Evolutionary conservation across 192 early-diverging fungal species (phyloP).

Genomic region (Piromyces sp.): DNA sequence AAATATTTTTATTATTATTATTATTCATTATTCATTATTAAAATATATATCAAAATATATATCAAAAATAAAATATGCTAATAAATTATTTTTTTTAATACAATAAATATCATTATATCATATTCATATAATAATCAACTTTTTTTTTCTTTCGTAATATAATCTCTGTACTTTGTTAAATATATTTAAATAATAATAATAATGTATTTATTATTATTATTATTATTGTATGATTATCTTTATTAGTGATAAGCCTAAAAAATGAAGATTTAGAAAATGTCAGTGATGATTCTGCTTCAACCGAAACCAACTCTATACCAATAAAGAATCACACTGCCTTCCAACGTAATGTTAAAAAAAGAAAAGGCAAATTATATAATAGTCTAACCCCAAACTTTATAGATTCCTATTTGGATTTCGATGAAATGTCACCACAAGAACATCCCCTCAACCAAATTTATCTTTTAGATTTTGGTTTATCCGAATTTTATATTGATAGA

Average conservation of each 20-base stretch:
- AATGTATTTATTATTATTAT: no score
- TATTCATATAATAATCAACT: no score
- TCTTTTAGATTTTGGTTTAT: neutral
- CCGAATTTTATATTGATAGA: neutral
- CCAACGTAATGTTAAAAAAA: neutral
- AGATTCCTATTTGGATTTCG: neutral
- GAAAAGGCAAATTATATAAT: neutral
- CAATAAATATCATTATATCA: no score
- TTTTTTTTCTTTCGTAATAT: no score
- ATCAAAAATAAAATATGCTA: no score
- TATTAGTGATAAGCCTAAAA: neutral
- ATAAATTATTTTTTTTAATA: no score
- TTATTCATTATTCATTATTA: no score
- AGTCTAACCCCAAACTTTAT: neutral
- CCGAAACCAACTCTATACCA: neutral
- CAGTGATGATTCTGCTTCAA: neutral
- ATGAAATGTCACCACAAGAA: neutral
- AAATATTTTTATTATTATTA: no score
- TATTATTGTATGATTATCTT: neutral
- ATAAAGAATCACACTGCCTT: neutral
- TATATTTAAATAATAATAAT: no score
- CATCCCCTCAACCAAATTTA: neutral
- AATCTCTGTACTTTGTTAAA: no score
- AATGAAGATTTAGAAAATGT: neutral
- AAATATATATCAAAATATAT: no score